phyloP scores from a whole-genome alignment of 2,329 filamentous ascomycete genomes.

The Trichoderma lentiforme region DNA sequence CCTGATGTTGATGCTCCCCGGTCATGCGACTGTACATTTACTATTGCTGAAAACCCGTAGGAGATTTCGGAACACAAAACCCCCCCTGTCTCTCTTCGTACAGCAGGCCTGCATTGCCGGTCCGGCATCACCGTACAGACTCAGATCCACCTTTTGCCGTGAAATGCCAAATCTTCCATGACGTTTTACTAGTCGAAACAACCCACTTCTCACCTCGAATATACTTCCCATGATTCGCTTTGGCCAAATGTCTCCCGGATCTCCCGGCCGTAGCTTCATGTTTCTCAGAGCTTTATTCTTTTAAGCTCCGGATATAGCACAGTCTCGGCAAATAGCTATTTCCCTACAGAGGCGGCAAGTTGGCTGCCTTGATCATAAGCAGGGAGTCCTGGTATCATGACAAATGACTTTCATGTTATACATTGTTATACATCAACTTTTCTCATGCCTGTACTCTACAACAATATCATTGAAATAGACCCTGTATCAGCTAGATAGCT shows the following conservation, averaged over 20 bases:
- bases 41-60: neutral
- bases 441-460: neutral
- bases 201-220: neutral
- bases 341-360: neutral
- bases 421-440: neutral
- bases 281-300: neutral
- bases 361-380: neutral
- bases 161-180: conserved; percentile 1
- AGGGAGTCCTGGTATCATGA: neutral
- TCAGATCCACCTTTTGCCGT: neutral
- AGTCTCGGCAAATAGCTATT: neutral
- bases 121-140: conserved; percentile 1
- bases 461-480: neutral
- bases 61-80: neutral
- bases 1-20: neutral
- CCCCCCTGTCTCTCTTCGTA: neutral
- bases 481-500: neutral
- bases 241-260: neutral
- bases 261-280: neutral
- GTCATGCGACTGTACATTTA: neutral
- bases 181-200: neutral
- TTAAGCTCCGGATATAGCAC: neutral
- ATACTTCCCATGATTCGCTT: neutral
- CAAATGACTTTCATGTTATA: neutral
- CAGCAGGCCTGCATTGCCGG: conserved; percentile 7